These are phyloP conservation scores for Boletus austroedulis DNA, from an alignment of 1,284 basidiomycete genomes.

Conservation along the genomic window DNA sequence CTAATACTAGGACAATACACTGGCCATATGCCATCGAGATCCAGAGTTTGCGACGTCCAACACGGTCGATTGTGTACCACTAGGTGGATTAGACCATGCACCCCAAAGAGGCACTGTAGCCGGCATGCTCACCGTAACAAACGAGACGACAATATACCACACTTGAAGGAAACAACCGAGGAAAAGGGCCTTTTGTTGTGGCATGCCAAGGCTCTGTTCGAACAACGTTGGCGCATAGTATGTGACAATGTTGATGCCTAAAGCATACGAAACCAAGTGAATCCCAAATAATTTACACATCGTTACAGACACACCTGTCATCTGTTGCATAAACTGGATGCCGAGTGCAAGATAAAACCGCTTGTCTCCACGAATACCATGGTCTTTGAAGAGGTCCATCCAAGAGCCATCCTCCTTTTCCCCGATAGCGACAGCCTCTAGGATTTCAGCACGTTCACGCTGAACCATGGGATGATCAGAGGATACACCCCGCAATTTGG, in stretches of 20 bases:
- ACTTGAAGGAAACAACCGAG: constrained; percentile 16
- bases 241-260: constrained; percentile 19
- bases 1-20: constrained; percentile 13
- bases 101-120: not conserved
- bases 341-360: constrained; percentile 17
- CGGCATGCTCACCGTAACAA: constrained; percentile 9
- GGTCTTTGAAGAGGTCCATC: constrained; percentile 15
- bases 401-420: constrained; percentile 9
- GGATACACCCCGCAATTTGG: constrained; percentile 12
- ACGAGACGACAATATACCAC: constrained; percentile 16
- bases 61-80: constrained; percentile 17
- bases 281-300: not conserved
- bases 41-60: constrained; percentile 19
- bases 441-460: constrained; percentile 10
- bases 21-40: constrained; percentile 17
- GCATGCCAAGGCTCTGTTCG: constrained; percentile 13
- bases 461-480: constrained; percentile 8
- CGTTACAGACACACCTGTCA: constrained; percentile 8
- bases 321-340: constrained; percentile 19
- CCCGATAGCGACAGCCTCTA: constrained; percentile 13
- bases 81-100: not conserved
- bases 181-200: constrained; percentile 14
- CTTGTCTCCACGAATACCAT: constrained; percentile 12
- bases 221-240: constrained; percentile 18
- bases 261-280: not conserved